These are phyloP conservation scores for Annulohypoxylon truncatum DNA, from an alignment of 2,329 filamentous ascomycete species.

Conservation along the genomic window DNA sequence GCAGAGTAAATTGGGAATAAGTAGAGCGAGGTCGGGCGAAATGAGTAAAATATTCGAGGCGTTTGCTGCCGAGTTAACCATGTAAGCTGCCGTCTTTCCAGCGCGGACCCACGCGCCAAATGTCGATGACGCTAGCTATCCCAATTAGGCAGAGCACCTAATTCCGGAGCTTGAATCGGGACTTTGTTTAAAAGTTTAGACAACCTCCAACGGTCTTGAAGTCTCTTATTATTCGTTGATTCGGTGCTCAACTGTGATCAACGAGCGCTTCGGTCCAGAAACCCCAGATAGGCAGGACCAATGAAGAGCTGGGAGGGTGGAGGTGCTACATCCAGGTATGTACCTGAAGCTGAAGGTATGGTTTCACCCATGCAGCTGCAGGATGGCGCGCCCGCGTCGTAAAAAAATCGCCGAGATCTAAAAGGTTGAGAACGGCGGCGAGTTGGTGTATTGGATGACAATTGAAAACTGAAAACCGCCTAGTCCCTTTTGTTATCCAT, in stretches of 20 bases:
- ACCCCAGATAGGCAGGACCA: constrained; percentile 35
- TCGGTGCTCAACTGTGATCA: constrained; percentile 6
- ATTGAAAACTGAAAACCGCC: constrained; percentile 1
- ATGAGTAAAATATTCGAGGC: neutral
- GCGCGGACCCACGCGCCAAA: constrained; percentile 1
- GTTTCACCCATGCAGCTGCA: constrained; percentile 22
- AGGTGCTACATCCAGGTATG: neutral
- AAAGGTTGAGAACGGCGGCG: neutral
- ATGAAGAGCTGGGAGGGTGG: neutral
- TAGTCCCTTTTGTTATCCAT: neutral
- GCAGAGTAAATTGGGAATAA: neutral
- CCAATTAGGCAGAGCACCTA: constrained; percentile 9
- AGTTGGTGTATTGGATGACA: neutral
- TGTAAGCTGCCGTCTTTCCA: neutral
- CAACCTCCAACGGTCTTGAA: neutral
- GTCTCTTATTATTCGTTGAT: constrained; percentile 6
- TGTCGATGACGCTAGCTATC: constrained; percentile 11
- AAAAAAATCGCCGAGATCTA: constrained; percentile 14
- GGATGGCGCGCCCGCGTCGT: neutral
- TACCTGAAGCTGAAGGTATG: neutral
- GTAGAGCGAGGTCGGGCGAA: neutral
- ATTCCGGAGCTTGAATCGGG: neutral
- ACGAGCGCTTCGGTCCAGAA: constrained; percentile 4
- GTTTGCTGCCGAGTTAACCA: neutral
- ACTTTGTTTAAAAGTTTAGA: neutral